Base-by-base conservation (phyloP, 768 basidiomycete genomes). In the Gloeostereum incarnatum region DNA sequence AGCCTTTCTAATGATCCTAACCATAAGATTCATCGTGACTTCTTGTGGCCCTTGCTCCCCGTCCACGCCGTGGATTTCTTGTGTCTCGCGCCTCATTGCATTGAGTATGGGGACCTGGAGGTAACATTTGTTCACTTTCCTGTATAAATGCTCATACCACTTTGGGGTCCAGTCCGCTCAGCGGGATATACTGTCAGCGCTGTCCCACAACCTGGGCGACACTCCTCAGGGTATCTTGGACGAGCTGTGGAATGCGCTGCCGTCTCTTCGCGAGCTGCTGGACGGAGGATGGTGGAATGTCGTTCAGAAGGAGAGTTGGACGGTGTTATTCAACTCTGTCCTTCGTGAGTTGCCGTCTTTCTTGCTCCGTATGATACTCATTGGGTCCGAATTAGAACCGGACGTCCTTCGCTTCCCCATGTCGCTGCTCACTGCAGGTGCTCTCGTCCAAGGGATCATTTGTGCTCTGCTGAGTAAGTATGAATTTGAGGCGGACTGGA, bases 21-120 rank as follows among this genome's bases (percentile, higher is more conserved):
- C 31, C 29, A 22, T 27, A 42, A 82, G 78, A 63, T 75, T 38
- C 76, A 82, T 57, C 72, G 79, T 10, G 81, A 83, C 53, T 70
- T 75, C 32, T 54, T 82, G 13, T 45, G 58, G 1, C 81, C 81
- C 8, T 60, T 81, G 5, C 48, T 58, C 9, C 74, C 77, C 1
- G 62, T 81, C 1, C 64, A 61, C 36, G 63, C 72, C 0, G 47
- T 50, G 24, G 75, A 79, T 36, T 81, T 73, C 45, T 49, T 73
- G 7, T 43, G 49, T 0, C 39, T 83, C 13, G 69, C 76, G 2
- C 72, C 71, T 1, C 66, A 75, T 49, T 23, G 48, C 0, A 50
- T 75, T 36, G 52, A 53, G 2, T 65, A 65, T 23, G 63, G 64
- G 3, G 68, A 72, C 38, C 59, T 84, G 11, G 81, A 83, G 65